Percentiles rank a stretch among this genome's conserved stretches.
Evolutionary conservation across 1,139 yeast species (phyloP).

Genomic region (Pneumocystis canis): DNA sequence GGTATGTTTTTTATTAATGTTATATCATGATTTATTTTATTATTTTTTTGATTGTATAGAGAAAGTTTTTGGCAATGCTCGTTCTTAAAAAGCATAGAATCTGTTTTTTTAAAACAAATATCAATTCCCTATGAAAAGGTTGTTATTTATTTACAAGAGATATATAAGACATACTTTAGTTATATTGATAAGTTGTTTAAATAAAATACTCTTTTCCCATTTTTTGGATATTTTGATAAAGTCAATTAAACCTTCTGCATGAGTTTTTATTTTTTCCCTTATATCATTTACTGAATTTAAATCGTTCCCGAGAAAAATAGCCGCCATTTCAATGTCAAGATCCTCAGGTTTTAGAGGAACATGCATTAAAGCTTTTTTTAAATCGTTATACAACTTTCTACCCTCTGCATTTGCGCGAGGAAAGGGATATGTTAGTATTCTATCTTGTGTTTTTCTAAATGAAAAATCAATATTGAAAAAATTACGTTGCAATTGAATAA

Average conservation of each 20-base stretch:
- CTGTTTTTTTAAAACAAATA: neutral
- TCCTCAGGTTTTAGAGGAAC: neutral
- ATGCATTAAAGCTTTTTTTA: neutral
- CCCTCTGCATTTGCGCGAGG: neutral
- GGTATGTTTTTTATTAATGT: neutral
- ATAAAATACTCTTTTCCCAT: neutral
- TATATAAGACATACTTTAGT: neutral
- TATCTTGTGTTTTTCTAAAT: neutral
- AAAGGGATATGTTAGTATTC: neutral
- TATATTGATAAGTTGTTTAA: neutral
- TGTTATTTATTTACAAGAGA: neutral
- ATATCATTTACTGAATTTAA: neutral
- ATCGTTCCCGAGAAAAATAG: neutral
- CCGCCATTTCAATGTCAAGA: neutral
- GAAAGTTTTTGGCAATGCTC: neutral
- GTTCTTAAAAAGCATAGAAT: neutral
- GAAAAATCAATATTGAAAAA: neutral
- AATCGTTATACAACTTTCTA: neutral
- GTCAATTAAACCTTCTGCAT: neutral
- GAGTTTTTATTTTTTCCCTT: neutral
- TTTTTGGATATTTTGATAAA: neutral
- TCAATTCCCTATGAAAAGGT: neutral
- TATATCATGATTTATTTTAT: neutral
- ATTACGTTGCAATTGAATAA: neutral
- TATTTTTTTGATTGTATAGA: neutral